These are phyloP conservation scores for Chenopodium album DNA, from an alignment of 148 eudicot species.

Conservation along the genomic window DNA sequence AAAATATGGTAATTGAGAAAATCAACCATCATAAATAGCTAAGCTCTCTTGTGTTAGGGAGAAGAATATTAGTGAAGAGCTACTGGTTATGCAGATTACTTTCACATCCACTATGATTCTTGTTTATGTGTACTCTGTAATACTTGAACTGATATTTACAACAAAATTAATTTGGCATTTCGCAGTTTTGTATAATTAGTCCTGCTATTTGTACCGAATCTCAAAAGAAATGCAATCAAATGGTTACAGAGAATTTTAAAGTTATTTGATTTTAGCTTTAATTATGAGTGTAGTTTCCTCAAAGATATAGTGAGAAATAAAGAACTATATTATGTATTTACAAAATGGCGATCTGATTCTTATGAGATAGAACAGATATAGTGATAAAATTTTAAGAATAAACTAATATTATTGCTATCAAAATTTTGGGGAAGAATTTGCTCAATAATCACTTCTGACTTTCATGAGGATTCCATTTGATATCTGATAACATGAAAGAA, in stretches of 20 bases:
- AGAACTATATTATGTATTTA: too few species aligned
- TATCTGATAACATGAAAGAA: constrained; percentile 17
- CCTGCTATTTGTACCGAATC: too few species aligned
- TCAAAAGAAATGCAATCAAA: not conserved
- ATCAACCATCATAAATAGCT: too few species aligned
- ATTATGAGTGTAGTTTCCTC: not conserved
- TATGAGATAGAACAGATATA: not conserved
- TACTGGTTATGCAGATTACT: too few species aligned
- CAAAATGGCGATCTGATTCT: not conserved
- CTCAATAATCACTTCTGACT: not conserved
- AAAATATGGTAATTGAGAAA: too few species aligned
- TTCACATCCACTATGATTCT: too few species aligned
- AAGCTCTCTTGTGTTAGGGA: too few species aligned
- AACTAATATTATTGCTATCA: not conserved
- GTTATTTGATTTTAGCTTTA: not conserved
- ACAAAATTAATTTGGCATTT: not conserved
- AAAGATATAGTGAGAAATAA: not conserved
- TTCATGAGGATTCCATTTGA: not conserved
- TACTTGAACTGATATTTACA: not conserved
- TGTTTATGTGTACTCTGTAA: not conserved
- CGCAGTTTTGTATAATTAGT: not conserved
- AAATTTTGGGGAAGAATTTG: not conserved
- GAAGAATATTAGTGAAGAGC: too few species aligned
- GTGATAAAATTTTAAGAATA: not conserved
- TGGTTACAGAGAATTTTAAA: not conserved